These are phyloP conservation scores for Cinnamomum chago DNA, from an alignment of 164 flowering plant genomes.

Conservation along the genomic window DNA sequence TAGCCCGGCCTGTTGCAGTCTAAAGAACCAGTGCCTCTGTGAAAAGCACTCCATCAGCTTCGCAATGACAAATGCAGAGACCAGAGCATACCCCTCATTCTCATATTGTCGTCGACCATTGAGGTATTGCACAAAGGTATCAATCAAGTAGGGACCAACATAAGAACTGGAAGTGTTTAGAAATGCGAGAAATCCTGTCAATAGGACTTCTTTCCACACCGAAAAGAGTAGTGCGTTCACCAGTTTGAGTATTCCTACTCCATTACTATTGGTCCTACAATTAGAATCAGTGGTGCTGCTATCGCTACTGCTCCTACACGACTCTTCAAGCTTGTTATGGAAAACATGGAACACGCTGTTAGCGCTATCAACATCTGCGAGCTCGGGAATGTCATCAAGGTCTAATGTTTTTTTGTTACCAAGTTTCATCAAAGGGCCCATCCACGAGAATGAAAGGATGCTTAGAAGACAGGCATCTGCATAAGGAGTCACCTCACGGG, in stretches of 20 bases:
- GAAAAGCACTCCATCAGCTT: constrained; percentile 59
- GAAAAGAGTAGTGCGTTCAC: constrained; percentile 39
- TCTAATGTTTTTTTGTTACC: constrained; percentile 32
- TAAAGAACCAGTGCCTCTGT: constrained; percentile 60
- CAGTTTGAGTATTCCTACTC: constrained; percentile 40
- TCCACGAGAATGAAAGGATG: constrained; percentile 40
- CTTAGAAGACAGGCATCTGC: constrained; percentile 30
- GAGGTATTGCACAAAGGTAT: constrained; percentile 57
- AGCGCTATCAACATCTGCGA: constrained; percentile 28
- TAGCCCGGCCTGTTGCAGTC: constrained; percentile 40
- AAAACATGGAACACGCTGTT: constrained; percentile 23
- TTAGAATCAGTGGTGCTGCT: not conserved
- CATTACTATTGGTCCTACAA: not conserved
- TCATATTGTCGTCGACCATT: constrained; percentile 33
- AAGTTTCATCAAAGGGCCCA: constrained; percentile 28
- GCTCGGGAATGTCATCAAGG: constrained; percentile 45
- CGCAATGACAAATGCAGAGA: constrained; percentile 45
- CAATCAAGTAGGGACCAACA: constrained; percentile 78
- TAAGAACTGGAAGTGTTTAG: constrained; percentile 41
- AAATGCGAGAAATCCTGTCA: constrained; percentile 34
- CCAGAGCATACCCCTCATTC: constrained; percentile 51
- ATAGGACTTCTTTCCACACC: constrained; percentile 36
- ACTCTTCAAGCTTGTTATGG: constrained; percentile 18
- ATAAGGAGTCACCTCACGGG: constrained; percentile 22
- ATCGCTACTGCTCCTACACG: constrained; percentile 1